phyloP scores from a whole-genome alignment of 352 stramenopile species.

The Phytophthora idaei region DNA sequence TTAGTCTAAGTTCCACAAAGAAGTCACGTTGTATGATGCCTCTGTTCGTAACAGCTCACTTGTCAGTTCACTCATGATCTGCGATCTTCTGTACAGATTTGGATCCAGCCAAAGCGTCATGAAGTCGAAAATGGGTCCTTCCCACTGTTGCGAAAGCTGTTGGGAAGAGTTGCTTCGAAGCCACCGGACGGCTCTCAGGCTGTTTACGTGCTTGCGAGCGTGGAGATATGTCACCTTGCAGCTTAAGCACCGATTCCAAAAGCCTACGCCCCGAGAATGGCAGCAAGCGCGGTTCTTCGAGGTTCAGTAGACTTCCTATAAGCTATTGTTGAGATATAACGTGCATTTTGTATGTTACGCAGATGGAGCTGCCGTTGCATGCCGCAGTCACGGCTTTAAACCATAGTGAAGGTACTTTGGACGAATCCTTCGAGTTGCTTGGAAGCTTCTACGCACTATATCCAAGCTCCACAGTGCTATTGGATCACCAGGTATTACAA shows the following conservation, averaged over 20 bases:
- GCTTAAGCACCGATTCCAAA: slow-evolving; percentile 46
- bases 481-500: slow-evolving; percentile 38
- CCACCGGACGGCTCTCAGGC: slow-evolving; percentile 10
- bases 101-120: slow-evolving; percentile 11
- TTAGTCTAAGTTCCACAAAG: background rate
- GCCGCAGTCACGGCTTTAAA: slow-evolving; percentile 33
- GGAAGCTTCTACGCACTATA: slow-evolving; percentile 32
- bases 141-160: slow-evolving; percentile 12
- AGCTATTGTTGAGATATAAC: background rate
- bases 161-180: slow-evolving; percentile 51
- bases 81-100: background rate
- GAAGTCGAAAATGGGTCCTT: slow-evolving; percentile 13
- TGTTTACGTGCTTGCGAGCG: slow-evolving; percentile 52
- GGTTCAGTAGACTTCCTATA: slow-evolving; percentile 24
- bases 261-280: slow-evolving; percentile 32
- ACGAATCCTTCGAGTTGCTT: slow-evolving; percentile 45
- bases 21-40: background rate
- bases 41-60: background rate
- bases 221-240: slow-evolving; percentile 49
- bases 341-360: background rate
- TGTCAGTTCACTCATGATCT: no score
- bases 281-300: slow-evolving; percentile 60
- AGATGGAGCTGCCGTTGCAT: slow-evolving; percentile 61
- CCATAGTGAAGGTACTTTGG: slow-evolving; percentile 4
- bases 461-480: slow-evolving; percentile 20